Conservation (phyloP, 345 rosid species). For the Ricinus communis region DNA sequence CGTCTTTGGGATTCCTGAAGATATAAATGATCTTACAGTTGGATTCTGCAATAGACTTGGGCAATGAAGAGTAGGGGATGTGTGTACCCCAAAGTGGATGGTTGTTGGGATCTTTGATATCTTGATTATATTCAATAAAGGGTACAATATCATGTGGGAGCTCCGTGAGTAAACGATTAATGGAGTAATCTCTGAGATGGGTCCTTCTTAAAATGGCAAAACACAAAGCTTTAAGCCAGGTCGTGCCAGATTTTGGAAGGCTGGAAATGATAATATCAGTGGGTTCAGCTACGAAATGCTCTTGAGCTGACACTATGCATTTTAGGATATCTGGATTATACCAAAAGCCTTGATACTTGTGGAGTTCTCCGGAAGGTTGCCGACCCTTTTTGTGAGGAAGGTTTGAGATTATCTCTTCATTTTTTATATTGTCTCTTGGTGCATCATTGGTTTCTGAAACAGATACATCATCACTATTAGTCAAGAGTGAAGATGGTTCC, state of each 20-base stretch:
- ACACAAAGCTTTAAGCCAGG: constrained; percentile 40
- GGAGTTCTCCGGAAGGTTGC: background rate
- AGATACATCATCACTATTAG: no score
- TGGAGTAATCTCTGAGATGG: constrained; percentile 7
- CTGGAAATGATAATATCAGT: constrained; percentile 32
- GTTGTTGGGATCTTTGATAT: background rate
- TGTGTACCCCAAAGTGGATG: background rate
- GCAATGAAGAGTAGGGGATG: background rate
- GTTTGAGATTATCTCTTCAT: background rate
- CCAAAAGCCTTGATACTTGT: background rate
- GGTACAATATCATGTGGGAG: constrained; percentile 42
- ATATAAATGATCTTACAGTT: background rate
- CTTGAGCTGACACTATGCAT: background rate
- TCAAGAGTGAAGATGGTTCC: no score
- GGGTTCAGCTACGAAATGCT: constrained; percentile 27
- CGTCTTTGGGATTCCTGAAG: background rate
- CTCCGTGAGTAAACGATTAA: constrained; percentile 27
- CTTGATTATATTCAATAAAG: constrained; percentile 13
- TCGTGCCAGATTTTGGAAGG: constrained; percentile 38
- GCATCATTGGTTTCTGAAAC: background rate
- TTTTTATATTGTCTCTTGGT: background rate
- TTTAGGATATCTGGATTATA: background rate
- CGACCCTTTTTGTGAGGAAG: background rate
- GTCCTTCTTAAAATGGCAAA: constrained; percentile 29
- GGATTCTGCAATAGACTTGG: background rate